Evolutionary conservation across 257 asterid species (phyloP), one percentile per base, ranked within the genome.

Genomic region (Capsicum rhomboideum): DNA sequence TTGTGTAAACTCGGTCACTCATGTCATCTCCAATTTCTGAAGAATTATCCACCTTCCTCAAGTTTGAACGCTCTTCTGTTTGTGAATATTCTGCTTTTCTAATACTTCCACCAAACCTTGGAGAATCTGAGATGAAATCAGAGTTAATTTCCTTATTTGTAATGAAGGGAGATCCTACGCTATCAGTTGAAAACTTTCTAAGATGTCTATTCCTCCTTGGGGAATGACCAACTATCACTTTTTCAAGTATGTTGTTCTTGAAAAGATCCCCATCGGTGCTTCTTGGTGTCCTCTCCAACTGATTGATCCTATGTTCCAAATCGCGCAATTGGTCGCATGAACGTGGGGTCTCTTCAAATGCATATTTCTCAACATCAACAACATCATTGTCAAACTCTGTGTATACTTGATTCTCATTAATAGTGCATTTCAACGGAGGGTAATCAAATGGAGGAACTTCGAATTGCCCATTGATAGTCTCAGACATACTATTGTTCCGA

Each of bases 161-260:
- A 63, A 87, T 84, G 81, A 85, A 79, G 83, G 87, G 82, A 29
- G 98, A 92, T 78, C 82, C 89, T 23, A 86, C 71, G 86, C 94
- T 91, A 74, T 94, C 97, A 16, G 88, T 53, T 72, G 97, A 92
- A 83, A 90, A 87, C 89, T 86, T 94, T 89, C 94, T 90, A n/a
- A 75, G 67, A 75, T 90, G 95, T 85, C 89, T 89, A 29, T 89
- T 56, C 85, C 80, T 75, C 89, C 91, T 91, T 42, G 99, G 98
- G 88, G 99, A 93, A 59, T 93, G 94, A 86, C 97, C 98, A 64
- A 93, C 92, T 85, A 95, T 87, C 71, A 93, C 96, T 88, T 93
- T 96, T 83, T 94, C 97, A 88, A 91, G 91, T 80, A 87, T 91
- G 85, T 85, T 90, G 86, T 91, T 93, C n/a, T 67, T 82, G 23